These are phyloP conservation scores for Vigna reflexopilosa DNA, from an alignment of 306 rosid genomes.

Conservation along the genomic window DNA sequence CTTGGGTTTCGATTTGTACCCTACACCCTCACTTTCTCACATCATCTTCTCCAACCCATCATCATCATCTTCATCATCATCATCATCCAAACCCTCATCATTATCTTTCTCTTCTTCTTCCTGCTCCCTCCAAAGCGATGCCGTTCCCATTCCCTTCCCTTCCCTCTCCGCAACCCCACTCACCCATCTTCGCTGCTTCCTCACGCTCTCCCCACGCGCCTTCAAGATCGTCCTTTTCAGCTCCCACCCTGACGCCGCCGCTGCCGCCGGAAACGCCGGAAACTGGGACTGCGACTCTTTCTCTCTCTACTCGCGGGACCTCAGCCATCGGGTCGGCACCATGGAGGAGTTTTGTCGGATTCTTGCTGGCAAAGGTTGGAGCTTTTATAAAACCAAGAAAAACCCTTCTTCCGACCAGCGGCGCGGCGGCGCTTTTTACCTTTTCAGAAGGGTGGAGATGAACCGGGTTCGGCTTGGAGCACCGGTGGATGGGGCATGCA, in stretches of 20 bases:
- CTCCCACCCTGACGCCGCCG: constrained; percentile 35
- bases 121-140: constrained; percentile 44
- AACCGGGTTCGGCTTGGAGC: constrained; percentile 57
- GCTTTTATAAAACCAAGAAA: constrained; percentile 59
- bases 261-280: not conserved
- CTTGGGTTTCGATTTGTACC: constrained; percentile 66
- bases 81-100: constrained; percentile 44
- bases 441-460: constrained; percentile 63
- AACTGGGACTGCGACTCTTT: constrained; percentile 69
- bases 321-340: constrained; percentile 50
- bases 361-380: constrained; percentile 72
- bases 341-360: constrained; percentile 66
- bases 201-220: constrained; percentile 55
- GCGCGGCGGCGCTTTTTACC: constrained; percentile 51
- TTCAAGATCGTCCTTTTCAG: constrained; percentile 67
- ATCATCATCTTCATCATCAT: constrained; percentile 52
- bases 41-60: constrained; percentile 65
- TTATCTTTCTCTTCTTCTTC: constrained; percentile 46
- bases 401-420: constrained; percentile 43
- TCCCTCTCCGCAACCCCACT: constrained; percentile 55
- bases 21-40: constrained; percentile 75
- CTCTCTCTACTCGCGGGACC: constrained; percentile 55
- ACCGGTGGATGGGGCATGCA: constrained; percentile 45
- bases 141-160: constrained; percentile 75
- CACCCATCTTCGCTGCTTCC: constrained; percentile 64